Percentiles rank a stretch among this genome's conserved stretches.
Evolutionary conservation across 2,329 filamentous ascomycete species (phyloP).

Genomic region (Blumeria graminis): DNA sequence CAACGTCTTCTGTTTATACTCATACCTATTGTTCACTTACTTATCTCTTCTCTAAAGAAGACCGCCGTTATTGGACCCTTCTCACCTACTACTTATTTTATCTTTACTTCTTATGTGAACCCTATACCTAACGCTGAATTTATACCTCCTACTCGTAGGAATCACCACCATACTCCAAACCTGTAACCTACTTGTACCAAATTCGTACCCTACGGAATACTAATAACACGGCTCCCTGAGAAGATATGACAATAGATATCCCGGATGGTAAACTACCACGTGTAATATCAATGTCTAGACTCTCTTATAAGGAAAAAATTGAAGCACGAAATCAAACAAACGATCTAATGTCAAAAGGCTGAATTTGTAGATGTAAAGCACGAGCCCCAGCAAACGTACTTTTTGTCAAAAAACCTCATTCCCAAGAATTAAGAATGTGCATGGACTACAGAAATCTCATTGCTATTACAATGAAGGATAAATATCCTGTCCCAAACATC

Average conservation of each 20-base stretch:
- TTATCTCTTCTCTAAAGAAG: no score
- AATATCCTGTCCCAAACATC: conserved; percentile 2
- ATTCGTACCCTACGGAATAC: no score
- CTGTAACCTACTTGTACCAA: no score
- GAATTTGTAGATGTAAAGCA: not conserved
- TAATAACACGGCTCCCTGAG: no score
- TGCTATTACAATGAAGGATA: not conserved
- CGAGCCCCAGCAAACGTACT: not conserved
- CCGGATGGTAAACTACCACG: not conserved
- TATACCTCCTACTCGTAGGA: no score
- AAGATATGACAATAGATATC: not conserved
- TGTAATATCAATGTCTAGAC: not conserved
- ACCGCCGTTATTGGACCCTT: no score
- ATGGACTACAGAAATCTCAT: not conserved
- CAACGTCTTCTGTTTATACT: no score
- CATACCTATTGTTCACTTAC: no score
- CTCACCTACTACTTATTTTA: no score
- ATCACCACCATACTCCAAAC: no score
- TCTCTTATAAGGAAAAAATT: not conserved
- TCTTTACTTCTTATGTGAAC: no score
- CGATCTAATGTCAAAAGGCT: not conserved
- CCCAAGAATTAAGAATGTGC: not conserved
- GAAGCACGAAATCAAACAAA: not conserved
- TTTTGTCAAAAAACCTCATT: not conserved
- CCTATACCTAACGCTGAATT: no score